phyloP scores from a whole-genome alignment of 768 basidiomycete genomes.

The Tylopilus intermedius region DNA sequence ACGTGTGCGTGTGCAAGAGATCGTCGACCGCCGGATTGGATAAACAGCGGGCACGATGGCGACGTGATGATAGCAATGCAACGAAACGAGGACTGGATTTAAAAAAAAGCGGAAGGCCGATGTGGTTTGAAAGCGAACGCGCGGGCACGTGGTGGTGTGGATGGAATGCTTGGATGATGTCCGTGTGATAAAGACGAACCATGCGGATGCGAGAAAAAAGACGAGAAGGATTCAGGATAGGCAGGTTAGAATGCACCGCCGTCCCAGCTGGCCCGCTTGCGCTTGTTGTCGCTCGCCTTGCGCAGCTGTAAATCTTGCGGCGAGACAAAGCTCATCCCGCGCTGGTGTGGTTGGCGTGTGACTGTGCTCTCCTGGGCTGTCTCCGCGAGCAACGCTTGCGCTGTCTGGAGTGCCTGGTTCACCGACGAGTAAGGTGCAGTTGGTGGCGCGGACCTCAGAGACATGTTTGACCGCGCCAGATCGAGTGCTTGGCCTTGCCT shows the following conservation, averaged over 20 bases:
- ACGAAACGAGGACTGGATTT: slow-evolving; percentile 2
- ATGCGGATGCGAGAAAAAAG: not conserved
- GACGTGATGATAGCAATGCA: slow-evolving; percentile 21
- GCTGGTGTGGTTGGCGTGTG: slow-evolving; percentile 34
- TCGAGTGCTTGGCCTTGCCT: slow-evolving; percentile 49
- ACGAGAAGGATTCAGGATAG: not conserved
- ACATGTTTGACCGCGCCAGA: slow-evolving; percentile 38
- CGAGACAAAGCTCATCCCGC: slow-evolving; percentile 49
- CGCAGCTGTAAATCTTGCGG: slow-evolving; percentile 49
- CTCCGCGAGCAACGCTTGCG: slow-evolving; percentile 28
- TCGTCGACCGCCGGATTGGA: slow-evolving; percentile 6
- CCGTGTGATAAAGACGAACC: slow-evolving; percentile 14
- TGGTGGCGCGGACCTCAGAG: slow-evolving; percentile 26
- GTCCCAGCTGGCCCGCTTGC: slow-evolving; percentile 57
- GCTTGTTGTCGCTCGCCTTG: slow-evolving; percentile 47
- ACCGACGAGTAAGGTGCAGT: slow-evolving; percentile 24
- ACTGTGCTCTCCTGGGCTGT: slow-evolving; percentile 11
- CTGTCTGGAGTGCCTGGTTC: slow-evolving; percentile 31
- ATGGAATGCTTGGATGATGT: slow-evolving; percentile 8
- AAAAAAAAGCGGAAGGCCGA: not conserved
- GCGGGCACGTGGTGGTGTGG: not conserved
- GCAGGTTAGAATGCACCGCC: slow-evolving; percentile 33
- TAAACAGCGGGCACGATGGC: slow-evolving; percentile 2
- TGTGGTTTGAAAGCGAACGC: slow-evolving; percentile 11
- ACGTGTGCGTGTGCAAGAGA: slow-evolving; percentile 8